phyloP scores from a whole-genome alignment of 1,284 basidiomycete species.

The Puccinia polysora region DNA sequence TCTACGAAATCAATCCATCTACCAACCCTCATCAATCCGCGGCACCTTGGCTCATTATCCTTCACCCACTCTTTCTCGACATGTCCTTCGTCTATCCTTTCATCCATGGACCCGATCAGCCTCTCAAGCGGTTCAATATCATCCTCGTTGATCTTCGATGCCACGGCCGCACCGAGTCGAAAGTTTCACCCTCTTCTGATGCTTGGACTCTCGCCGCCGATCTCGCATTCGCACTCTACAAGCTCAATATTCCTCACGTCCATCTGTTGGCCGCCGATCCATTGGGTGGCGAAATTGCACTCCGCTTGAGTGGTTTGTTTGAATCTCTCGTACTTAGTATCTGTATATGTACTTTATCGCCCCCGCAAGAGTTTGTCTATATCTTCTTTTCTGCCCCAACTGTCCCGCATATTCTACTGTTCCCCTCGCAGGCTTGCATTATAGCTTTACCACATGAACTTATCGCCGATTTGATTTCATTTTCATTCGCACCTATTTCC shows the following conservation, averaged over 20 bases:
- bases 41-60: conserved; percentile 32
- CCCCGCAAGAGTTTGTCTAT: conserved; percentile 34
- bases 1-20: conserved; percentile 26
- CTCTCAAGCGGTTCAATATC: conserved; percentile 33
- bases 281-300: conserved; percentile 7
- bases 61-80: conserved; percentile 34
- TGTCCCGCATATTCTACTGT: neutral
- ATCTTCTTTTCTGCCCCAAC: neutral
- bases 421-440: neutral
- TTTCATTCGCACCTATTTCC: neutral
- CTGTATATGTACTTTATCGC: conserved; percentile 33
- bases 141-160: conserved; percentile 29
- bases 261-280: conserved; percentile 12
- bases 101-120: conserved; percentile 8
- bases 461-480: neutral
- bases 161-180: conserved; percentile 33
- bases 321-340: conserved; percentile 18
- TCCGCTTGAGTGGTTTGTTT: conserved; percentile 22
- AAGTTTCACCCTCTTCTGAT: conserved; percentile 30
- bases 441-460: neutral
- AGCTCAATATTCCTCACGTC: conserved; percentile 22
- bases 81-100: conserved; percentile 21
- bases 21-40: conserved; percentile 1
- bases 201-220: conserved; percentile 33
- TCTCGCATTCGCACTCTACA: conserved; percentile 23